A percentile compares a stretch with the other conserved stretches of the same genome.
phyloP scores from a whole-genome alignment of 164 flowering plant species.

The Piper betle region DNA sequence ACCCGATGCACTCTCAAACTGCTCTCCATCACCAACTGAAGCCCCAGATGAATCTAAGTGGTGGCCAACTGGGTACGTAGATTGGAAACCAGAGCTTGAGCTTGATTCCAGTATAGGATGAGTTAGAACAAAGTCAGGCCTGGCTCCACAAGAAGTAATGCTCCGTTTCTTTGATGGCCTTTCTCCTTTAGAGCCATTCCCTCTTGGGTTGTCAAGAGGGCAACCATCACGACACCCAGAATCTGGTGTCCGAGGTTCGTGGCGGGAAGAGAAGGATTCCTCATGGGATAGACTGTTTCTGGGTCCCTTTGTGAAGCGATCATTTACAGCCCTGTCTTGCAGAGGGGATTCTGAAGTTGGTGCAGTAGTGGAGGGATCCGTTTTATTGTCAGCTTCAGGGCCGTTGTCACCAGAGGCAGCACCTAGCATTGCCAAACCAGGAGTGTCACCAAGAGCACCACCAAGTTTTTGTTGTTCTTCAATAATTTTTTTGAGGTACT shows the following conservation, averaged over 20 bases:
- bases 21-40: slow-evolving; percentile 17
- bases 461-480: slow-evolving; percentile 88
- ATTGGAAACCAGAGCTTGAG: slow-evolving; percentile 29
- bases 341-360: slow-evolving; percentile 56
- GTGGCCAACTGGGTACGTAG: slow-evolving; percentile 19
- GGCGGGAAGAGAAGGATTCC: slow-evolving; percentile 67
- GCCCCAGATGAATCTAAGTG: slow-evolving; percentile 24
- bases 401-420: slow-evolving; percentile 27
- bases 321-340: slow-evolving; percentile 27
- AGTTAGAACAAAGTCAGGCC: slow-evolving; percentile 32
- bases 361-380: slow-evolving; percentile 72
- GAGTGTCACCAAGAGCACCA: slow-evolving; percentile 47
- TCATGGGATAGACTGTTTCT: slow-evolving; percentile 46
- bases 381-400: slow-evolving; percentile 43
- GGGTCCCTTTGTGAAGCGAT: slow-evolving; percentile 11
- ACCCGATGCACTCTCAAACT: slow-evolving; percentile 17
- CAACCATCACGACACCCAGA: slow-evolving; percentile 36
- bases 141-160: slow-evolving; percentile 13
- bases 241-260: slow-evolving; percentile 86
- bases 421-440: slow-evolving; percentile 24
- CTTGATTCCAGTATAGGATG: slow-evolving; percentile 74
- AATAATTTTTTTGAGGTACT: slow-evolving; percentile 83
- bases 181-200: slow-evolving; percentile 7
- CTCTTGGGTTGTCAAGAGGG: slow-evolving; percentile 2
- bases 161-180: slow-evolving; percentile 37